Conservation (phyloP, 1,284 basidiomycete species). For the Microbotryum scabiosae region DNA sequence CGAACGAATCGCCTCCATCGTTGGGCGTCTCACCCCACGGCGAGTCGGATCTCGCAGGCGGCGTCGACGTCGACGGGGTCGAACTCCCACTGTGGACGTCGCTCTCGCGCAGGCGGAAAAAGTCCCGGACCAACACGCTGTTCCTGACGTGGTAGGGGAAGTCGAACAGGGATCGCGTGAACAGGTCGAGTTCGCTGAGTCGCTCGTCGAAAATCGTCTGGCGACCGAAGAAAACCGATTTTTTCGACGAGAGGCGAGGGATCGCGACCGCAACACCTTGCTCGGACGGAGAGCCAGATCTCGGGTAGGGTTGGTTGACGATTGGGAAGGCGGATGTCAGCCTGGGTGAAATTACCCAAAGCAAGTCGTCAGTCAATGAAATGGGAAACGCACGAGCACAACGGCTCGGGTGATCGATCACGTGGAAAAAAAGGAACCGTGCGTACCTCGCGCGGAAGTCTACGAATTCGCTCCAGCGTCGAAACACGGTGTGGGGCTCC, state of each 20-base stretch:
- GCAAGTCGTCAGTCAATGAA: too few relatives aligned
- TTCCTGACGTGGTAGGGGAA: constrained; percentile 20
- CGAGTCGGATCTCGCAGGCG: neutral
- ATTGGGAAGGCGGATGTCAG: constrained; percentile 26
- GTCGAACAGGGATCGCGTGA: constrained; percentile 24
- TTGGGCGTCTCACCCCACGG: neutral
- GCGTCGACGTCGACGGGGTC: neutral
- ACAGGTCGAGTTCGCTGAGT: constrained; percentile 27
- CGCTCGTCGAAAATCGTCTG: constrained; percentile 17
- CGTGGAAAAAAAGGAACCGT: too few relatives aligned
- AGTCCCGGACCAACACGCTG: constrained; percentile 21
- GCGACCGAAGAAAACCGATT: constrained; percentile 23
- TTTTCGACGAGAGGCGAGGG: constrained; percentile 24
- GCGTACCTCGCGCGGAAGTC: constrained; percentile 27
- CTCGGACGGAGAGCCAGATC: constrained; percentile 1
- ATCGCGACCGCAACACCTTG: constrained; percentile 6
- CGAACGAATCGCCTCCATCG: constrained; percentile 1
- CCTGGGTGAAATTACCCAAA: constrained; percentile 1
- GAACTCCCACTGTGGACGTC: constrained; percentile 3
- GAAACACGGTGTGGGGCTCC: constrained; percentile 31
- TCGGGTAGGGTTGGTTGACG: constrained; percentile 1
- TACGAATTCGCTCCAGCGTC: constrained; percentile 31
- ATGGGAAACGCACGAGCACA: neutral
- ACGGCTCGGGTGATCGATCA: neutral
- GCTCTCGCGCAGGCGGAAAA: constrained; percentile 20